These are phyloP conservation scores for Ammopiptanthus mongolicus DNA, from an alignment of 306 rosid genomes.

Conservation along the genomic window DNA sequence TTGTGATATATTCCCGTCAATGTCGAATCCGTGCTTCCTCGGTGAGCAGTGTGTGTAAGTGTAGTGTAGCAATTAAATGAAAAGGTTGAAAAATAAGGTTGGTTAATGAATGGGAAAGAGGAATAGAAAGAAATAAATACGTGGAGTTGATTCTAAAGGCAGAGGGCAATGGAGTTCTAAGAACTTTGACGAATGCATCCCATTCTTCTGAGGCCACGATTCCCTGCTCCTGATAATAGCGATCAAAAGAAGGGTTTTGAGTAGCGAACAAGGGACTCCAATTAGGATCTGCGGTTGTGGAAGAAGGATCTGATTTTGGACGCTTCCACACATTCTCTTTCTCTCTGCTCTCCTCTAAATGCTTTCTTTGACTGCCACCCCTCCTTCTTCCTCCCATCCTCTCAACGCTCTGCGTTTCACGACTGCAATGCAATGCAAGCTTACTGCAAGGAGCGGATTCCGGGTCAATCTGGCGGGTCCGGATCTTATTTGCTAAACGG, in stretches of 20 bases:
- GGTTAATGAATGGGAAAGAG: neutral
- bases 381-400: slow-evolving; percentile 49
- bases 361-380: slow-evolving; percentile 64
- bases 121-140: slow-evolving; percentile 16
- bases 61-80: too few relatives aligned
- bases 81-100: too few relatives aligned
- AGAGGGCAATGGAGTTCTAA: slow-evolving; percentile 75
- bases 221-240: slow-evolving; percentile 69
- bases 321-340: slow-evolving; percentile 89
- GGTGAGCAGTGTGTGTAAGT: too few relatives aligned
- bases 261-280: slow-evolving; percentile 53
- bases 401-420: neutral
- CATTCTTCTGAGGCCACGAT: slow-evolving; percentile 62
- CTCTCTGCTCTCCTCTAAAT: slow-evolving; percentile 72
- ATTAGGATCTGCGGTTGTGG: slow-evolving; percentile 16
- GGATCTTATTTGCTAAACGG: too few relatives aligned
- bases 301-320: slow-evolving; percentile 47
- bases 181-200: slow-evolving; percentile 60
- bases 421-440: neutral
- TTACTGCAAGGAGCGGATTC: neutral
- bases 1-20: too few relatives aligned
- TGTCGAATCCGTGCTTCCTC: too few relatives aligned
- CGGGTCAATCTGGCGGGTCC: neutral
- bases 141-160: slow-evolving; percentile 81
- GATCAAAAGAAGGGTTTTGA: slow-evolving; percentile 59